Percentiles rank a stretch among this genome's conserved stretches.
phyloP scores from a whole-genome alignment of 2,329 filamentous ascomycete species.

The Aspergillus texensis region DNA sequence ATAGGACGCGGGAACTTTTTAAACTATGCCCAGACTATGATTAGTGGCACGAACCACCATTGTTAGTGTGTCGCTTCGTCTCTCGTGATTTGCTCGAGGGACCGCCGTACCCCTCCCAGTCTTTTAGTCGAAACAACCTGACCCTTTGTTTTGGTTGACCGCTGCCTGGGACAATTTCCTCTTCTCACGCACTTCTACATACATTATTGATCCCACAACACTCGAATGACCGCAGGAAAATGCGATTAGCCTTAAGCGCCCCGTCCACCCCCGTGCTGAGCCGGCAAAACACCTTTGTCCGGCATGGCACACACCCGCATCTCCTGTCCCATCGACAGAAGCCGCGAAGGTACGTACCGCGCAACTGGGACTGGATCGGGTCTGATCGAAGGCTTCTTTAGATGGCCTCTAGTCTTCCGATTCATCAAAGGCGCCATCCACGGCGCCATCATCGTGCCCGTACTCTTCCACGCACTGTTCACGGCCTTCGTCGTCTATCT shows the following conservation, averaged over 20 bases:
- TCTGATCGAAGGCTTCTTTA: constrained; percentile 22
- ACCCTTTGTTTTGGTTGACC: constrained; percentile 6
- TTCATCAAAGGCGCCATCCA: constrained; percentile 68
- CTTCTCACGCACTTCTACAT: not conserved
- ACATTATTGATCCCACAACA: not conserved
- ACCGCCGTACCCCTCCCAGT: not conserved
- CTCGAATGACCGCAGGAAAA: constrained; percentile 8
- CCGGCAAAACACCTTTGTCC: constrained; percentile 32
- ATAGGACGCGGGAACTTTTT: not conserved
- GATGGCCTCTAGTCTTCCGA: constrained; percentile 65
- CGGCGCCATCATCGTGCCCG: constrained; percentile 58
- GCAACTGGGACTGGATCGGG: not conserved
- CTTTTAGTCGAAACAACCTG: not conserved
- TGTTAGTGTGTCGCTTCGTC: not conserved
- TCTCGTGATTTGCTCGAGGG: not conserved
- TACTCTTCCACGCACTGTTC: constrained; percentile 60
- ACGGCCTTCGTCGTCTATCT: constrained; percentile 62
- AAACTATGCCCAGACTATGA: not conserved
- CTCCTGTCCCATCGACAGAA: constrained; percentile 34
- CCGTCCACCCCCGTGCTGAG: constrained; percentile 34
- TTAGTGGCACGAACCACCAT: too few species aligned
- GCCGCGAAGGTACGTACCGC: constrained; percentile 30
- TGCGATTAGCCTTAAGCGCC: constrained; percentile 35
- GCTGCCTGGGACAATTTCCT: not conserved
- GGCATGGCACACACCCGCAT: constrained; percentile 34